Evolutionary conservation across 768 basidiomycete genomes (phyloP), one percentile per base, ranked within the genome.

Genomic region (Leucocoprinus sp.): DNA sequence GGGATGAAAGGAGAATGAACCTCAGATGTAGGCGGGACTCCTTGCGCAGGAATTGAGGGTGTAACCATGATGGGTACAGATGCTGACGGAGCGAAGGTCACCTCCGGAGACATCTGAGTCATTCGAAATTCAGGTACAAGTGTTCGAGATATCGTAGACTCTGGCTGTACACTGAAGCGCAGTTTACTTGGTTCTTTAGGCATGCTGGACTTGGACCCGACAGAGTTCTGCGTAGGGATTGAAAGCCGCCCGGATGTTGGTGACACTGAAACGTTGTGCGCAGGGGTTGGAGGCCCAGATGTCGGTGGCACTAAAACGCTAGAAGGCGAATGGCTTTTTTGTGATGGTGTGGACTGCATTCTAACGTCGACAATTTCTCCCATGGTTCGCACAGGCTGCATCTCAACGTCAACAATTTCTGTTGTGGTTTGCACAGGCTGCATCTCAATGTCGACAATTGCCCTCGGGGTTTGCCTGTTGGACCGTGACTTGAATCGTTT

Each of bases 171-270:
- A 53, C 84, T 84, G 54, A 72, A 82, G 21, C 86, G 76, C 46
- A 89, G 68, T 56, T 87, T 88, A 48, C 86, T 87, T 2, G 86
- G 84, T 45, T 84, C 82, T 56, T 80, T 84, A 1, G 86, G 86
- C 7, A 72, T 29, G 8, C 72, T 23, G 64, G 63, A 21, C 68
- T 75, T 2, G 73, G 40, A 50, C 47, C 52, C 37, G 36, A 51
- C 15, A 58, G 57, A 43, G 51, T 55, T 44, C 26, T 45, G 48
- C 50, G 23, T 37, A 28, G 34, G 21, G 15, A 27, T 15, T 35
- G 40, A 46, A 34, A 31, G 33, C 11, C 39, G 31, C 24, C 31
- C 35, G 38, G 45, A 40, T 11, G 33, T 24, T 12, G 12, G n/a
- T n/a, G n/a, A n/a, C n/a, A n/a, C n/a, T n/a, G n/a, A n/a, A n/a